Evolutionary conservation across 345 rosid species (phyloP).

Genomic region (Boechera retrofracta): DNA sequence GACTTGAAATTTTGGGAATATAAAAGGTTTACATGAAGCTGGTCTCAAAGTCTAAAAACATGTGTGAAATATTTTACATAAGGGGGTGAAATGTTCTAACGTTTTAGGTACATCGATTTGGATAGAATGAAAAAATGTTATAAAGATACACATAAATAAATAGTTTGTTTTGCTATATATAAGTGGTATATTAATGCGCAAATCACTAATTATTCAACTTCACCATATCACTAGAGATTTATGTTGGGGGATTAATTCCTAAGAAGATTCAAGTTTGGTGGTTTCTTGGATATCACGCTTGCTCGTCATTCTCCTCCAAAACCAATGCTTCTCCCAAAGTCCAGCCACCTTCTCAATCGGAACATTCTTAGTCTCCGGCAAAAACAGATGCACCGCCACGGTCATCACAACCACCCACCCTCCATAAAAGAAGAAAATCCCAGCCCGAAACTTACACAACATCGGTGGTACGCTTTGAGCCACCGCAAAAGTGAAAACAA

Average conservation of each 20-base stretch:
- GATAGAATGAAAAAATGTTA: too few relatives aligned
- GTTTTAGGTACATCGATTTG: too few relatives aligned
- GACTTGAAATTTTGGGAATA: too few relatives aligned
- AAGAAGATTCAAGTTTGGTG: not conserved
- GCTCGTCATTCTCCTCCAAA: slow-evolving; percentile 53
- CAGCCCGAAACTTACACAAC: slow-evolving; percentile 60
- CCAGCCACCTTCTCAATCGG: slow-evolving; percentile 62
- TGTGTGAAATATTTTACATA: too few relatives aligned
- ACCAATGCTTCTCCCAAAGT: slow-evolving; percentile 72
- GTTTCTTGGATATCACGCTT: slow-evolving; percentile 41
- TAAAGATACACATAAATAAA: too few relatives aligned
- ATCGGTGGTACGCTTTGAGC: slow-evolving; percentile 63
- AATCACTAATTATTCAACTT: not conserved
- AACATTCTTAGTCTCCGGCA: slow-evolving; percentile 72
- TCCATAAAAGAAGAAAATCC: slow-evolving; percentile 69
- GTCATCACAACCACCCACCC: slow-evolving; percentile 70
- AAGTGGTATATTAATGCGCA: too few relatives aligned
- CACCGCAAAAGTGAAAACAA: slow-evolving; percentile 59
- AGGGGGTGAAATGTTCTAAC: too few relatives aligned
- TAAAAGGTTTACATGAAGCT: too few relatives aligned
- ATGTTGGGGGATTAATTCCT: not conserved
- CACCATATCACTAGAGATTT: not conserved
- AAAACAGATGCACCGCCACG: slow-evolving; percentile 47
- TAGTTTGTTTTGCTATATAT: too few relatives aligned
- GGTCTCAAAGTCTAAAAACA: too few relatives aligned